These are phyloP conservation scores for Escovopsis sp. DNA, from an alignment of 2,329 filamentous ascomycete genomes.

Conservation along the genomic window DNA sequence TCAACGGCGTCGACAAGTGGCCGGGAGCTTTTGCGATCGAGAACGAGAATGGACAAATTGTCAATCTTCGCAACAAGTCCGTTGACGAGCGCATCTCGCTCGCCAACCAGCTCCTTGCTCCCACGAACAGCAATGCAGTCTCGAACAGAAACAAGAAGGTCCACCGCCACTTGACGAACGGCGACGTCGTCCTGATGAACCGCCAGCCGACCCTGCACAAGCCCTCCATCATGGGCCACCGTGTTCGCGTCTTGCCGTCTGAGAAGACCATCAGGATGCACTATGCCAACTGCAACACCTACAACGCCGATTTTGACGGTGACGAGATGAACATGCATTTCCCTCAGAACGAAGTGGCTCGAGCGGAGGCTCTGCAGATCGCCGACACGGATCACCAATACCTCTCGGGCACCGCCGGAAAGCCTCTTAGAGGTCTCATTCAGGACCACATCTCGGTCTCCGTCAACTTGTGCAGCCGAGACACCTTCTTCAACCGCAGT, in stretches of 20 bases:
- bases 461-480: conserved; percentile 76
- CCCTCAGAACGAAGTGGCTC: conserved; percentile 87
- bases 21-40: conserved; percentile 90
- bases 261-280: conserved; percentile 99
- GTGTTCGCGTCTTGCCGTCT: conserved; percentile 77
- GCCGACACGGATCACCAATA: conserved; percentile 98
- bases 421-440: conserved; percentile 86
- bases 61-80: conserved; percentile 76
- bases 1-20: conserved; percentile 88
- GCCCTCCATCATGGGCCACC: conserved; percentile 96
- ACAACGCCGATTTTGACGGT: conserved; percentile 98
- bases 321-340: conserved; percentile 99
- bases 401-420: conserved; percentile 81
- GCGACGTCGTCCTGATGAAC: conserved; percentile 97
- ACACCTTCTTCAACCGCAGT: conserved; percentile 75
- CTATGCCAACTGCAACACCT: conserved; percentile 98
- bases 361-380: conserved; percentile 82
- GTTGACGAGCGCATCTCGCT: conserved; percentile 75
- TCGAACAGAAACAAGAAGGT: conserved; percentile 88
- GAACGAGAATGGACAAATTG: conserved; percentile 84
- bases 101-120: conserved; percentile 83
- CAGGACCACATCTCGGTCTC: conserved; percentile 97
- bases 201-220: conserved; percentile 96
- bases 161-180: conserved; percentile 86
- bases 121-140: conserved; percentile 57